Percentiles rank a stretch among this genome's conserved stretches.
These are phyloP conservation scores for Eremochloa ophiuroides DNA, from an alignment of 176 grass and related monocot species.

Conservation along the genomic window DNA sequence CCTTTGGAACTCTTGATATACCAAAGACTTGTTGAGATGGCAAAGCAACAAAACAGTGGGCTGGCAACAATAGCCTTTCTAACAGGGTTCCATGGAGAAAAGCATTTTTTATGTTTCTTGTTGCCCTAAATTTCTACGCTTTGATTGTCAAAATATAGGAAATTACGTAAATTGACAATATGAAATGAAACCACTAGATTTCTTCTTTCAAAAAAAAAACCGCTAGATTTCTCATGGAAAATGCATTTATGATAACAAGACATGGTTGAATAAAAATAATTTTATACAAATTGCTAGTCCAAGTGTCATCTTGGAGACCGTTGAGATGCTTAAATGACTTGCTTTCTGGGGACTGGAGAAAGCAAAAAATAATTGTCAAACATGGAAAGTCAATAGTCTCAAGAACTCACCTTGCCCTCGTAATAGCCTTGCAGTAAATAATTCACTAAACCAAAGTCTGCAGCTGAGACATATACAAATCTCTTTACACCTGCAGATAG, in stretches of 20 bases:
- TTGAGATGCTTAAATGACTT: not conserved
- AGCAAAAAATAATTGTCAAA: not conserved
- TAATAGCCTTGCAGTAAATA: slow-evolving; percentile 88
- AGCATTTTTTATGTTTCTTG: not conserved
- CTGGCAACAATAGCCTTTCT: no score
- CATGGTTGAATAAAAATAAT: not conserved
- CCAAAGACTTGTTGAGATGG: no score
- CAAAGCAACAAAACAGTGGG: no score
- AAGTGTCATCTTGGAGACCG: not conserved
- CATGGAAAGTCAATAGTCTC: not conserved
- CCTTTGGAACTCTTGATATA: no score
- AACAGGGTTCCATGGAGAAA: no score
- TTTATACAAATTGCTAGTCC: not conserved
- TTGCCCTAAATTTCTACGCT: not conserved
- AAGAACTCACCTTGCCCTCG: slow-evolving; percentile 70
- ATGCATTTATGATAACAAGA: not conserved
- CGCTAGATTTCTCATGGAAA: not conserved
- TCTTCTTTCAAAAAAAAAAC: no score
- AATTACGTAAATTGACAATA: not conserved
- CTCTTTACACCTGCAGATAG: slow-evolving; percentile 74
- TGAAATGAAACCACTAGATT: not conserved
- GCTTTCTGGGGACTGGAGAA: not conserved
- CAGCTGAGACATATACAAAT: slow-evolving; percentile 91
- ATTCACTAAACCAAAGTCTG: slow-evolving; percentile 82
- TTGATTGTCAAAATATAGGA: not conserved